Conservation (phyloP, 192 early-diverging fungal genomes). For the Backusella morwellensis region DNA sequence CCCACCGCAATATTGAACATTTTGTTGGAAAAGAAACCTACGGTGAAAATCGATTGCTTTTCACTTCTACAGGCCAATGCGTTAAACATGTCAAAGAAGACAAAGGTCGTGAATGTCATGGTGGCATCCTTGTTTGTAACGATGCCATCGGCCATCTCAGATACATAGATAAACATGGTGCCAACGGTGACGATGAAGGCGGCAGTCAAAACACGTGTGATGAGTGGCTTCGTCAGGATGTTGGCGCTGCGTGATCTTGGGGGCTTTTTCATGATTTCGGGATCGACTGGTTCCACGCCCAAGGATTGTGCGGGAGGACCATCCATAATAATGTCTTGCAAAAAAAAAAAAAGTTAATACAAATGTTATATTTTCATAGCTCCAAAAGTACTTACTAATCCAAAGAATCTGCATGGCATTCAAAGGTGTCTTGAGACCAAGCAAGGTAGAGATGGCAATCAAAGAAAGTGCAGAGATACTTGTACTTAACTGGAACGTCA, state of each 20-base stretch:
- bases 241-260: slow-evolving; percentile 77
- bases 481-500: slow-evolving; percentile 95
- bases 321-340: slow-evolving; percentile 93
- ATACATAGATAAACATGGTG: slow-evolving; percentile 79
- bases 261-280: slow-evolving; percentile 84
- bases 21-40: slow-evolving; percentile 85
- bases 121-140: slow-evolving; percentile 79
- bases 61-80: slow-evolving; percentile 87
- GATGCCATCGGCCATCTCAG: slow-evolving; percentile 73
- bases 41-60: slow-evolving; percentile 72
- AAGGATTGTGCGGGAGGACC: slow-evolving; percentile 97
- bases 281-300: slow-evolving; percentile 93
- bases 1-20: slow-evolving; percentile 87
- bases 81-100: slow-evolving; percentile 97
- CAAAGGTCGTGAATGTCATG: slow-evolving; percentile 97
- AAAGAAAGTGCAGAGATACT: slow-evolving; percentile 88
- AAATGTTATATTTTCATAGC: too few relatives aligned
- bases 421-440: slow-evolving; percentile 86
- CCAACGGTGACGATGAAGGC: slow-evolving; percentile 81
- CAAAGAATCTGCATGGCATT: slow-evolving; percentile 99
- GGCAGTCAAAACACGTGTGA: slow-evolving; percentile 74
- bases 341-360: not conserved
- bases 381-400: slow-evolving; percentile 76
- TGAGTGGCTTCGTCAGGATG: slow-evolving; percentile 72
- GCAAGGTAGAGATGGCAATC: slow-evolving; percentile 83